A percentile compares a stretch with the other conserved stretches of the same genome.
phyloP scores from a whole-genome alignment of 106 monocot species.

The Acorus gramineus region DNA sequence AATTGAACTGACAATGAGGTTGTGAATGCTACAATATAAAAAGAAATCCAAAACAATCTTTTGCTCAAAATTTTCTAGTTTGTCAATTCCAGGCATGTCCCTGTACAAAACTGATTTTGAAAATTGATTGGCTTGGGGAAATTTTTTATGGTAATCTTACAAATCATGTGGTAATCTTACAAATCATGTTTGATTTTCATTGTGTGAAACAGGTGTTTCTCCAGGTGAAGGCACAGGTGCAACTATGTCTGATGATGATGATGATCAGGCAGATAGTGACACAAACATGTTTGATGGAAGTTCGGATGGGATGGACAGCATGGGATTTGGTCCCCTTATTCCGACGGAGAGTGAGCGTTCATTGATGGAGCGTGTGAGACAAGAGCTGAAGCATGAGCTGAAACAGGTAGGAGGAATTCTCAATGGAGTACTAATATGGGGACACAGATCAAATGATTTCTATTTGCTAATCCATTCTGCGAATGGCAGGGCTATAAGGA shows the following conservation, averaged over 20 bases:
- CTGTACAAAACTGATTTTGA: no score
- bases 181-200: no score
- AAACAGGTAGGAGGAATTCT: constrained; percentile 28
- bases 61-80: no score
- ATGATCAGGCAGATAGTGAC: constrained; percentile 30
- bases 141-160: no score
- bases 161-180: no score
- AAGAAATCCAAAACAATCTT: no score
- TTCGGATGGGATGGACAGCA: constrained; percentile 24
- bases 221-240: constrained; percentile 36
- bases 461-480: no score
- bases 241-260: constrained; percentile 38
- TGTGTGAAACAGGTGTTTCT: constrained; percentile 18
- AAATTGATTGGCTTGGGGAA: no score
- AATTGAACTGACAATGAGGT: no score
- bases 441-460: no score
- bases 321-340: neutral
- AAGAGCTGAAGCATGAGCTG: constrained; percentile 40
- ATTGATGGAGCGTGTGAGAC: constrained; percentile 33
- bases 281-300: constrained; percentile 19
- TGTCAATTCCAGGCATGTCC: no score
- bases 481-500: constrained; percentile 28
- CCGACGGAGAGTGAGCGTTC: constrained; percentile 13
- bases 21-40: no score
- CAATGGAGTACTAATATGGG: neutral